Base-by-base conservation (phyloP, 1,139 yeast species). In the Hemisphaericaspora lyxosophila region DNA sequence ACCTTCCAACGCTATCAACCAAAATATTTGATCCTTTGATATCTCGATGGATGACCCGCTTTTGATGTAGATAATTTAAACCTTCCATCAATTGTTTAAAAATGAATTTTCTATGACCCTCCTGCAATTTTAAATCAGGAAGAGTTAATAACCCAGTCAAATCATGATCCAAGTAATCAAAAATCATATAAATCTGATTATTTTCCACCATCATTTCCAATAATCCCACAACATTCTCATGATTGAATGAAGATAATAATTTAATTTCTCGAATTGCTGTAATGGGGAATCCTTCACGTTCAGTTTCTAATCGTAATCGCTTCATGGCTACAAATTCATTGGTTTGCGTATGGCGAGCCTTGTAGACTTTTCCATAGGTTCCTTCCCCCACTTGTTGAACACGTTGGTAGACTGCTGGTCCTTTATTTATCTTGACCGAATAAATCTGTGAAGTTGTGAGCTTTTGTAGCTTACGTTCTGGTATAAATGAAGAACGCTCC, bases 211-310 rank as follows among this genome's bases (percentile, higher is more conserved):
- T 88, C 76, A 92, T 89, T 60, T 92, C 98, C 35, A 78, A 64
- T 38, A 92, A 68, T 0, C 92, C 82, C 18, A 92, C 88, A 20
- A 89, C 78, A 57, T 90, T 88, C 13, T 73, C 76, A 58, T 92
- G 97, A 45, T 85, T 78, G 53, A 90, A 80, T n/a, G 90, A 78
- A 59, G 92, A 97, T 32, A 92, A 67, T 16, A 92, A 66, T 48
- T 89, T 83, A 43, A 90, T 88, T 62, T 92, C 98, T 49, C 98
- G 73, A 54, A 90, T 80, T 0, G 97, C 96, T 0, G 98, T 92
- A 16, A 92, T 86, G 1, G 98, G 98, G 61, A 92, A 88, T 0
- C 97, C 97, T 55, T 92, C 98, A 35, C 89, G 71, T 59, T 92
- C 97, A 7, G 81, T 66, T 55, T 92, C 97, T 55, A 92, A 71